A percentile compares a stretch with the other conserved stretches of the same genome.
These are phyloP conservation scores for Phytophthora colocasiae DNA, from an alignment of 352 stramenopile genomes.

Conservation along the genomic window DNA sequence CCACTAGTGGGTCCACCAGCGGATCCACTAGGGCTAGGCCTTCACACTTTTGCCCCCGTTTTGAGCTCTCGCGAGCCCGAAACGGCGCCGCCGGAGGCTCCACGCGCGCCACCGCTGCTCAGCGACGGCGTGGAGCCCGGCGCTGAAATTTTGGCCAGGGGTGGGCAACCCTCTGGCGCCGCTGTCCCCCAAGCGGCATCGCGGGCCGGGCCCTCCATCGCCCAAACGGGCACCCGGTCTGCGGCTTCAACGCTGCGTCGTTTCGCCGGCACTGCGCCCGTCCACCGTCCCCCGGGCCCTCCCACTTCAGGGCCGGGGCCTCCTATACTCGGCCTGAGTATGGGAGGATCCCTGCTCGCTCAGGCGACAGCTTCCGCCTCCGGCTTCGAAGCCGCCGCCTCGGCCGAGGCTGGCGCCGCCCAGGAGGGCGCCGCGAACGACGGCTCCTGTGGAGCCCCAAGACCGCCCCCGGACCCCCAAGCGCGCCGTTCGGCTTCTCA, in stretches of 20 bases:
- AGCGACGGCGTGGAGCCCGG: neutral
- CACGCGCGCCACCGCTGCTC: slow-evolving; percentile 1
- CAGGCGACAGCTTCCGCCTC: neutral
- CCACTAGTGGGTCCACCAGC: too few relatives aligned
- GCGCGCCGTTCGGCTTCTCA: too few relatives aligned
- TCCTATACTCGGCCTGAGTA: neutral
- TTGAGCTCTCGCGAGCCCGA: neutral
- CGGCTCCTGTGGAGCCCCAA: neutral
- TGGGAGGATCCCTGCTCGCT: neutral
- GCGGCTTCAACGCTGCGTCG: neutral
- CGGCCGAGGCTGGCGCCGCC: too few relatives aligned
- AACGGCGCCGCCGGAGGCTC: neutral
- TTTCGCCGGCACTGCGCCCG: too few relatives aligned
- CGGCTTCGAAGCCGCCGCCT: neutral
- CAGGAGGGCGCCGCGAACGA: neutral
- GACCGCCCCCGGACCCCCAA: neutral
- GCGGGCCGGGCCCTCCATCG: neutral
- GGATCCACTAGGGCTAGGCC: neutral
- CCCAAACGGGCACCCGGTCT: neutral
- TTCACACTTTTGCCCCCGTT: slow-evolving; percentile 10
- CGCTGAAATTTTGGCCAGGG: slow-evolving; percentile 1
- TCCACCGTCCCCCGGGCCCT: neutral
- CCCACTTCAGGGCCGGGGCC: neutral
- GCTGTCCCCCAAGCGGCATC: neutral
- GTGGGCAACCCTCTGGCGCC: too few relatives aligned